phyloP scores from a whole-genome alignment of 305 asterid genomes.

The Fraxinus sp. region DNA sequence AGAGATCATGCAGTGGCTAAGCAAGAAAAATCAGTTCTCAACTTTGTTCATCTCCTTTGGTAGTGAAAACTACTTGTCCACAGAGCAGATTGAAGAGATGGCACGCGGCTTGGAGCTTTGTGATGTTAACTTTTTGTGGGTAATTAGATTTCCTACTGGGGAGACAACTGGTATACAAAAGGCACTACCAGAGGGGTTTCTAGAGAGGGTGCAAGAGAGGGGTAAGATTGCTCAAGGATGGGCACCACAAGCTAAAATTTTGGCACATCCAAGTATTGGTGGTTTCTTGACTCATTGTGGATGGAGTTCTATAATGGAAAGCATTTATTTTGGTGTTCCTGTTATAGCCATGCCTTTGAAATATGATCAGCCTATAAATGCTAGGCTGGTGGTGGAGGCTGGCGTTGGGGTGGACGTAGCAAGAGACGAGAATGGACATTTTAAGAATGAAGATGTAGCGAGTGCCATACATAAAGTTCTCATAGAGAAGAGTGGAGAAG shows the following conservation, averaged over 20 bases:
- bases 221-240: conserved; percentile 31
- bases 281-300: conserved; percentile 42
- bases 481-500: conserved; percentile 22
- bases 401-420: conserved; percentile 30
- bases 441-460: conserved; percentile 27
- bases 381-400: conserved; percentile 20
- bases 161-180: conserved; percentile 4
- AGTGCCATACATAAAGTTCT: conserved; percentile 24
- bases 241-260: conserved; percentile 31
- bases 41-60: conserved; percentile 37
- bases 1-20: conserved; percentile 35
- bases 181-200: conserved; percentile 27
- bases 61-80: conserved; percentile 33
- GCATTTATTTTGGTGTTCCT: conserved; percentile 39
- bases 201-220: conserved; percentile 30
- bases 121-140: conserved; percentile 31
- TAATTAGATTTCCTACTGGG: conserved; percentile 26
- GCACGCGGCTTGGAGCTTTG: conserved; percentile 27
- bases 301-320: conserved; percentile 41
- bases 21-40: conserved; percentile 15
- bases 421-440: conserved; percentile 8
- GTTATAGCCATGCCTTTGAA: conserved; percentile 39
- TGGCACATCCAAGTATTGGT: conserved; percentile 28
- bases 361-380: conserved; percentile 35
- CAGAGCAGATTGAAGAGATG: conserved; percentile 24